A percentile compares a stretch with the other conserved stretches of the same genome.
These are phyloP conservation scores for Acacia melanoxylon DNA, from an alignment of 306 rosid species.

Conservation along the genomic window DNA sequence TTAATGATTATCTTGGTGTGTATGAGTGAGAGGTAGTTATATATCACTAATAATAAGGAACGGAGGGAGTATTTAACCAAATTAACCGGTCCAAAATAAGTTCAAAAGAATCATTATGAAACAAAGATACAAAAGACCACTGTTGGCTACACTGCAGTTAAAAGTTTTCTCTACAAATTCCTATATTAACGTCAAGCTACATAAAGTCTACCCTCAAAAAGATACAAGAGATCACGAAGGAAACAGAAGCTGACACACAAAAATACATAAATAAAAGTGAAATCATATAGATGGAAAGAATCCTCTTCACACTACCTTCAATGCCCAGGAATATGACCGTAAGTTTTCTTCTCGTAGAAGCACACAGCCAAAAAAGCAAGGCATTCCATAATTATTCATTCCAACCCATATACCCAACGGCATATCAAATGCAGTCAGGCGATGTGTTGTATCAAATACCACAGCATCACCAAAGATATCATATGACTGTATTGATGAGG, in stretches of 20 bases:
- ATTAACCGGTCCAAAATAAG: background rate
- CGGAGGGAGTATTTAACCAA: background rate
- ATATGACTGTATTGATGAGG: slow-evolving; percentile 80
- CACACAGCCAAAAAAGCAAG: slow-evolving; percentile 93
- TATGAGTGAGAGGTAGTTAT: background rate
- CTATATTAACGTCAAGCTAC: slow-evolving; percentile 22
- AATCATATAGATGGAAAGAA: slow-evolving; percentile 1
- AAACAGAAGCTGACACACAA: slow-evolving; percentile 5
- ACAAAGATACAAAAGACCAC: slow-evolving; percentile 12
- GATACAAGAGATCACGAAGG: slow-evolving; percentile 5
- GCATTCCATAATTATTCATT: slow-evolving; percentile 95
- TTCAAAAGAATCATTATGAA: slow-evolving; percentile 14
- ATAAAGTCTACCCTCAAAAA: slow-evolving; percentile 14
- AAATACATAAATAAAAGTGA: slow-evolving; percentile 26
- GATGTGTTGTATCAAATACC: slow-evolving; percentile 93
- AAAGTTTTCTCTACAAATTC: slow-evolving; percentile 7
- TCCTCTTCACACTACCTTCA: slow-evolving; percentile 63
- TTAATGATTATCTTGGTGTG: background rate
- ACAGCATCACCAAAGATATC: slow-evolving; percentile 89
- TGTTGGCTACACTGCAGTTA: slow-evolving; percentile 22
- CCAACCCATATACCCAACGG: slow-evolving; percentile 97
- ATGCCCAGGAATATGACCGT: slow-evolving; percentile 86
- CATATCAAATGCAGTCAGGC: slow-evolving; percentile 89
- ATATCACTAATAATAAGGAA: background rate
- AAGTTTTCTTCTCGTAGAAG: slow-evolving; percentile 81